Evolutionary conservation across 2,329 filamentous ascomycete species (phyloP).

Genomic region (Claviceps paspali): DNA sequence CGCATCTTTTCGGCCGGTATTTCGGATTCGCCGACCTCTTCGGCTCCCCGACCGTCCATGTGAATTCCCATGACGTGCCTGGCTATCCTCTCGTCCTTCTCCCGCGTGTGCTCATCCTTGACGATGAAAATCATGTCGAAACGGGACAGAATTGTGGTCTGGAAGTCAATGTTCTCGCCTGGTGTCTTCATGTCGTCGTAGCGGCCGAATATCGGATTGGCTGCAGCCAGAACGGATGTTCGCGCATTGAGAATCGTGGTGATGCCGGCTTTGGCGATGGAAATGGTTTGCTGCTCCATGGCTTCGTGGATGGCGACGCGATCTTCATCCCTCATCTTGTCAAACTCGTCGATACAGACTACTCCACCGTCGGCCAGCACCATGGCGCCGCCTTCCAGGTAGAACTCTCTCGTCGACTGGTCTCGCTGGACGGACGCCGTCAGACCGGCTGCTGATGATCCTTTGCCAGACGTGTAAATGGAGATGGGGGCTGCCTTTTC

Average conservation of each 20-base stretch:
- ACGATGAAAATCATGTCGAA: slow-evolving; percentile 99
- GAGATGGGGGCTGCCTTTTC: slow-evolving; percentile 93
- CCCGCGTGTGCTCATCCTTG: slow-evolving; percentile 80
- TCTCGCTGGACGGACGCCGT: slow-evolving; percentile 95
- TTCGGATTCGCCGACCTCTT: slow-evolving; percentile 73
- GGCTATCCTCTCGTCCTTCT: slow-evolving; percentile 82
- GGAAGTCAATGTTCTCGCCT: slow-evolving; percentile 98
- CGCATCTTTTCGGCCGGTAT: slow-evolving; percentile 95
- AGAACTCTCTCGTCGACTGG: slow-evolving; percentile 84
- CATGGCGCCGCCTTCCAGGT: slow-evolving; percentile 96
- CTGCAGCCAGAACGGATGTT: slow-evolving; percentile 87
- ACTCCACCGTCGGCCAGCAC: slow-evolving; percentile 93
- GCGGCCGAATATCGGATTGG: slow-evolving; percentile 92
- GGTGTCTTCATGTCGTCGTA: slow-evolving; percentile 98
- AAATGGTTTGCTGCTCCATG: slow-evolving; percentile 99
- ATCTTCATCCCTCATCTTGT: slow-evolving; percentile 99
- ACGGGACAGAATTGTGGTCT: slow-evolving; percentile 92
- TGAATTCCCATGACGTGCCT: slow-evolving; percentile 96
- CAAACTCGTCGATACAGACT: slow-evolving; percentile 97
- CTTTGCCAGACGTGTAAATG: slow-evolving; percentile 97
- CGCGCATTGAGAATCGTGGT: slow-evolving; percentile 94
- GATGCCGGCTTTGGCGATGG: slow-evolving; percentile 95
- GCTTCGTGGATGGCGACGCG: slow-evolving; percentile 97
- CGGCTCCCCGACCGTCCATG: slow-evolving; percentile 73
- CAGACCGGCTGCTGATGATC: slow-evolving; percentile 90